Base-by-base conservation (phyloP, 768 basidiomycete species). In the Cyathus striatus region DNA sequence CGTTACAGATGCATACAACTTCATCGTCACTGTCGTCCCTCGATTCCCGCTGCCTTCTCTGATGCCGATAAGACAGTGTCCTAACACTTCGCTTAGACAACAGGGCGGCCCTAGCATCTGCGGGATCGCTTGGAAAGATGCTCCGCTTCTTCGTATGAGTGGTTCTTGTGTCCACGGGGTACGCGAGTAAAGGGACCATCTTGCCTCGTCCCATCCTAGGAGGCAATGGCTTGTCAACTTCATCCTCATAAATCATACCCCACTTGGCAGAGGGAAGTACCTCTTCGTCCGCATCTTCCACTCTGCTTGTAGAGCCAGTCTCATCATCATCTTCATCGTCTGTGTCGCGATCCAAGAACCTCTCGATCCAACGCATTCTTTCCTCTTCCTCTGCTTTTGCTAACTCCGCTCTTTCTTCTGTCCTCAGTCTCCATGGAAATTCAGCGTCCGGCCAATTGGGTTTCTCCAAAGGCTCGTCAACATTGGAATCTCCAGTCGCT, bases 371-470 rank as follows among this genome's bases (percentile, higher is more conserved):
- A 45, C 68, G 68, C 55, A 87, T 52, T 40, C 79, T 73, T 53
- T 84, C 79, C 51, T 74, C 76, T 50, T 79, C 69, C 53, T 81
- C 73, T 23, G 71, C 69, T 52, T 73, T 75, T 18, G 69, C 68
- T 36, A 69, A 49, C 38, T 79, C 76, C 18, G 66, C 64, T 23
- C 74, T 70, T 56, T 82, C 75, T 48, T 77, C 70, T n/a, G 65
- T 69, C 42, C 81, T 69, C 49, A 82, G 56, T 38, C 74, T 75
- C 89, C 88, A 91, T 17, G 89, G 88, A 53, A 89, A 90, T 60
- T 80, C 79, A 6, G 68, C 50, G 52, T 91, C 89, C 5, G 82
- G 83, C 88, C 89, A 90, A 54, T 86, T 82, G 7, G 86, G 84
- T 41, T 63, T 73, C 25, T 76, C 73, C 4, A 55, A 49, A n/a